Base-by-base conservation (phyloP, 2,329 filamentous ascomycete genomes). In the Lecanicillium sp. region DNA sequence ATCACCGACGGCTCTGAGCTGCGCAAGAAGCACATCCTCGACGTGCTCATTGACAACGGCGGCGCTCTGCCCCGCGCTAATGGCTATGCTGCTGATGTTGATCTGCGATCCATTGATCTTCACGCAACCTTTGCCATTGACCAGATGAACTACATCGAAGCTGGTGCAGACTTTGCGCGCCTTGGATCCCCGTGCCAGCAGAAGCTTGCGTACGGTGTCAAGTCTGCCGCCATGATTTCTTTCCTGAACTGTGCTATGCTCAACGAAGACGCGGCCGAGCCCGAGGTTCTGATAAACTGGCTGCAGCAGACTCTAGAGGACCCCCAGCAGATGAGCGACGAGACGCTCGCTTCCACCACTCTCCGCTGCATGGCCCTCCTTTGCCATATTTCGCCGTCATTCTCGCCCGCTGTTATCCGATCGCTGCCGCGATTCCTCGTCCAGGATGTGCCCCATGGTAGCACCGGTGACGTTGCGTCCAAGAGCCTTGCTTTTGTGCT, bases 171-270 rank as follows among this genome's bases (percentile, higher is more conserved):
- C 65, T 97, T 95, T 63, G 74, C 95, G 36, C 62, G 63, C 3
- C 79, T 97, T 50, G 87, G 87, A 49, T 91, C 90, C 1, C 77
- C 83, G 5, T 90, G 86, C 68, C 90, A 97, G 63, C 91, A 96
- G 66, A 83, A 77, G 51, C 77, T 97, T 47, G 88, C 90, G 4
- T 90, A 87, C 58, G 83, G 87, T 6, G 87, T 94, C 52, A 96
- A 95, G 67, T 83, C 87, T 1, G 82, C 85, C 52, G 86, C 88
- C 11, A 68, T 98, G 20, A 82, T 87, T 47, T 86, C 86, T 51
- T 96, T 88, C 58, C 69, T 97, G 41, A 94, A 90, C 62, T 97
- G 91, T 61, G 78, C 85, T 15, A 72, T 94, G 15, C 73, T 95
- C 14, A 87, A 93, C 53, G 86, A 90, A 55, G 86, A 91, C 45